Percentiles rank a stretch among this genome's conserved stretches.
Evolutionary conservation across 192 early-diverging fungal genomes (phyloP).

Genomic region (Cetraspora pellucida): DNA sequence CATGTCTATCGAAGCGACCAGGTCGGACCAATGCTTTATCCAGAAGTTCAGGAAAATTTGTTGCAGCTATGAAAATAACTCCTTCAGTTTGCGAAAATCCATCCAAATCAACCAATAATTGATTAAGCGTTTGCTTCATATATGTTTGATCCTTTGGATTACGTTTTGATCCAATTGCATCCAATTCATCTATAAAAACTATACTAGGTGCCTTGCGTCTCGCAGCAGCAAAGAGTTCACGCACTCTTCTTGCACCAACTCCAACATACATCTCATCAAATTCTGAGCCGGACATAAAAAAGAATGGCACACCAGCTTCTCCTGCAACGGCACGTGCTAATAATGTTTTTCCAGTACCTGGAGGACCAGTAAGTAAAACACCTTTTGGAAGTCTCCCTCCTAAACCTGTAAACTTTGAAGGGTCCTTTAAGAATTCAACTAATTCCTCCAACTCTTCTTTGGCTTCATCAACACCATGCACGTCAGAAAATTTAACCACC

Average conservation of each 20-base stretch:
- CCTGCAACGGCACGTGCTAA: constrained; percentile 96
- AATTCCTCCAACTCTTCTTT: constrained; percentile 97
- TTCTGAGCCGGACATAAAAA: constrained; percentile 97
- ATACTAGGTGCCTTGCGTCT: constrained; percentile 79
- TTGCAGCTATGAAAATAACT: constrained; percentile 98
- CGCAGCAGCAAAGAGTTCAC: constrained; percentile 85
- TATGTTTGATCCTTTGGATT: constrained; percentile 92
- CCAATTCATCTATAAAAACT: constrained; percentile 99
- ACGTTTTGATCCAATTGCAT: constrained; percentile 95
- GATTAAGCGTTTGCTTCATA: constrained; percentile 98
- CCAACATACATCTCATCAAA: constrained; percentile 99
- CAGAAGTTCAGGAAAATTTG: constrained; percentile 95
- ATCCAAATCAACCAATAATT: constrained; percentile 98
- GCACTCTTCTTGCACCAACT: constrained; percentile 86
- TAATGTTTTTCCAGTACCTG: constrained; percentile 98
- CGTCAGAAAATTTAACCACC: constrained; percentile 86
- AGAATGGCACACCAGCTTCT: constrained; percentile 97
- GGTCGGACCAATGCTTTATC: constrained; percentile 97
- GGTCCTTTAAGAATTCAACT: constrained; percentile 93
- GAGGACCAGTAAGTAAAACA: constrained; percentile 83
- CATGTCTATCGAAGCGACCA: constrained; percentile 94
- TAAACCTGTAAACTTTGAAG: constrained; percentile 85
- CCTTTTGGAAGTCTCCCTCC: constrained; percentile 97
- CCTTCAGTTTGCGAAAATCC: constrained; percentile 96
- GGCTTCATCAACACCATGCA: constrained; percentile 97